These are phyloP conservation scores for Mychonastes homosphaera DNA, from an alignment of 139 green algal genomes.

Conservation along the genomic window DNA sequence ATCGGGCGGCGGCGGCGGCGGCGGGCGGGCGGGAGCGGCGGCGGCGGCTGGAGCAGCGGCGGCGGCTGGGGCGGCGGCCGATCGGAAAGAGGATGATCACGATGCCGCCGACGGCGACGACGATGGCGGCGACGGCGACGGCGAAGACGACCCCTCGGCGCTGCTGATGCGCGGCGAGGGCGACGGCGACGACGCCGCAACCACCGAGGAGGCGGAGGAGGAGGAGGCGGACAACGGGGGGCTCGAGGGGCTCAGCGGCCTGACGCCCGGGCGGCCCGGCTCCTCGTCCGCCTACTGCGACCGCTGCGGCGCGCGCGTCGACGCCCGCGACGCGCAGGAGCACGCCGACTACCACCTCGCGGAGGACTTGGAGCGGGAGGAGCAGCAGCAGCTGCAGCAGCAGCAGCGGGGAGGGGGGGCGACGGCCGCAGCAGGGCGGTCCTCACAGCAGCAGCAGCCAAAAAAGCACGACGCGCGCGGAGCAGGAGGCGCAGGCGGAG, in stretches of 20 bases:
- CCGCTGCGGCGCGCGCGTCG: background rate
- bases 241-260: background rate
- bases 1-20: too few species aligned
- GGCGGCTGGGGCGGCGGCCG: background rate
- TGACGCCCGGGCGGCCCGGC: background rate
- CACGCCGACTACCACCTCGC: background rate
- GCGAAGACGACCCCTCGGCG: too few species aligned
- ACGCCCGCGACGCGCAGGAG: background rate
- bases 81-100: too few species aligned
- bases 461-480: too few species aligned
- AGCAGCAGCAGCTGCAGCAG: background rate
- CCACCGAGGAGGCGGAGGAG: background rate
- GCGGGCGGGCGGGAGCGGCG: background rate
- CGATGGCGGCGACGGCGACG: too few species aligned
- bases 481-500: too few species aligned
- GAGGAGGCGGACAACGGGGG: conserved; percentile 4
- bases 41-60: background rate
- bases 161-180: too few species aligned
- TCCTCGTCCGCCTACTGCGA: background rate
- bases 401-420: background rate
- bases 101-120: too few species aligned
- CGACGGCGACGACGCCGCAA: too few species aligned
- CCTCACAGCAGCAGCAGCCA: too few species aligned
- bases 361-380: too few species aligned
- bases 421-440: too few species aligned